Base-by-base conservation (phyloP, 257 asterid genomes). In the Dorcoceras hygrometricum region DNA sequence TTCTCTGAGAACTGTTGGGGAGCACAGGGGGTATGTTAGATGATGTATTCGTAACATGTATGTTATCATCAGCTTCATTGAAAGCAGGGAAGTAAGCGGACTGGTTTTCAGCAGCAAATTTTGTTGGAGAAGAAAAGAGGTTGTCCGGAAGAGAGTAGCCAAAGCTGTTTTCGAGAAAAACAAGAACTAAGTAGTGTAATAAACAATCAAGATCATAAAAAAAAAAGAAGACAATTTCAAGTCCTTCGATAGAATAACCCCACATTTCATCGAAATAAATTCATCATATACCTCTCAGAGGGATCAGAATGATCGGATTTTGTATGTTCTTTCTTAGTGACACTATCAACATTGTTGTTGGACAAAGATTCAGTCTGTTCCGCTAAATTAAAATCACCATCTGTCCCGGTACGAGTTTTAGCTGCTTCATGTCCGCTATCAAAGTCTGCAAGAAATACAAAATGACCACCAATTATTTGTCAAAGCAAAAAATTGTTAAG, bases 61-160 rank as follows among this genome's bases (percentile, higher is more conserved):
- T 62, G 43, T 14, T 73, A 34, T 74, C 85, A 65, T 66, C 78
- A 31, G 80, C 70, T 18, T 74, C 76, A 2, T 77, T 51, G 18
- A 83, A 72, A 67, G 82, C 73, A 36, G 78, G 66, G 16, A 81
- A 72, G 63, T 85, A 82, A 48, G 71, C 34, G 3, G 85, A 76
- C 22, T 67, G 75, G 18, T 39, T 70, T 32, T 86, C 87, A 20
- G 83, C 86, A 16, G 82, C 81, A 14, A 74, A 59, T 74, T 90
- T 90, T 50, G 95, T 90, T 7, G 99, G 99, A 63, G 97, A 94
- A 1, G 96, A 84, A 16, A 94, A 91, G 2, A 94, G 87, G 74
- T 83, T 88, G 56, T 94, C 99, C 0, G 97, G 97, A 58, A 94
- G 95, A 68, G 66, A 69, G 82, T 86, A 85, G 78, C 88, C 96